Evolutionary conservation across 257 asterid species (phyloP), one percentile per base, ranked within the genome.

Genomic region (Leonotis leonurus): DNA sequence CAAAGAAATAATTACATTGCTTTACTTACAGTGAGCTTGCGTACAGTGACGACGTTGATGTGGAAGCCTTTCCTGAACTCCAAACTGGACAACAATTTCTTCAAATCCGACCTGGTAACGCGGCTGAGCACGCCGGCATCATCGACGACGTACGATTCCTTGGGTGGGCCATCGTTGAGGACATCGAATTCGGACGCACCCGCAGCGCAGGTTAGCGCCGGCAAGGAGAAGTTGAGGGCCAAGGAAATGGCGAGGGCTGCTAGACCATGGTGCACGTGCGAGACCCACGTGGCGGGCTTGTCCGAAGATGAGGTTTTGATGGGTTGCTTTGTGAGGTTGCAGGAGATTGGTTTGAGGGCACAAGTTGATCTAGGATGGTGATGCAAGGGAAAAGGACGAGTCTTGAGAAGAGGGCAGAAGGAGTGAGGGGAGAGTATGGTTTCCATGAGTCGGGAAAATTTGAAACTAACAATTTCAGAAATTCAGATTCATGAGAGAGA

Each of bases 101-200:
- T 89, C 87, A 93, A 62, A 54, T 93, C 99, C 29, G 97, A 89
- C 56, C 73, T 85, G 1, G 99, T 93, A 5, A 87, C 81, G 10
- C 95, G 85, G 78, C 95, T 89, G 22, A 93, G 99, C 14, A 92
- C 99, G 25, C 96, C 96, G 25, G 99, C 99, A 69, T 92, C 99
- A 60, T 89, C 99, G 58, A 84, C 56, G 4, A 89, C 95, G 71
- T 74, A 89, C 3, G 92, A 60, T 1, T 89, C 99, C 26, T 83
- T 79, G 0, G 97, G 86, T 1, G 99, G 97, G 56, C 83, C 89
- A 21, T 87, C 97, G 60, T 70, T 92, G 8, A 89, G 75, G 25
- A 92, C 85, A 78, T 92, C 88, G 20, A 92, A 89, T 68, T 92
- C 99, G 18, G 99, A 83, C n/a, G 96, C 97, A 29, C 81, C 73